Evolutionary conservation across 2,329 filamentous ascomycete genomes (phyloP).

Genomic region (Cryphonectria japonica): DNA sequence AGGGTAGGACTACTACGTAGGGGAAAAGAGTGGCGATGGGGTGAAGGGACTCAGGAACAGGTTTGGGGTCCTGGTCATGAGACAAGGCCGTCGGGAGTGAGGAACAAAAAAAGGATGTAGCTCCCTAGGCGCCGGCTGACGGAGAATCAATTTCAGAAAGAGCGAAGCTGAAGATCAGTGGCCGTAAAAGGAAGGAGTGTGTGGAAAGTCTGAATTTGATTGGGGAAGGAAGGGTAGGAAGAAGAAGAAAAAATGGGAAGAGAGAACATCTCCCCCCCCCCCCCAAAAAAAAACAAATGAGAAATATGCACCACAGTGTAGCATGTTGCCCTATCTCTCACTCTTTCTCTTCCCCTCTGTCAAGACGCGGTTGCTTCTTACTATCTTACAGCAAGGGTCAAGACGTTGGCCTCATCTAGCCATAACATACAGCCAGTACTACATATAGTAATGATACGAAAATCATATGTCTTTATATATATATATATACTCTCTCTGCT

Average conservation of each 20-base stretch:
- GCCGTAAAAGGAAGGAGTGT: conserved; percentile 2
- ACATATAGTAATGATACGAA: background rate
- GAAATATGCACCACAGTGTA: no score
- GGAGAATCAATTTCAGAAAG: background rate
- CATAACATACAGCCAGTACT: background rate
- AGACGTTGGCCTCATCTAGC: no score
- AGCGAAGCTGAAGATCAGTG: background rate
- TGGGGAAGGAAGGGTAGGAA: background rate
- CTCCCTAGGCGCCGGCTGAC: background rate
- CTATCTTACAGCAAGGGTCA: no score
- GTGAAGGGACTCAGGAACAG: conserved; percentile 1
- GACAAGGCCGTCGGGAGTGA: background rate
- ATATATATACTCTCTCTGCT: no score
- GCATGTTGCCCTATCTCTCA: no score
- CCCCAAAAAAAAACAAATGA: no score
- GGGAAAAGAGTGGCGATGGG: background rate
- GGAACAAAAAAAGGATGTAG: background rate
- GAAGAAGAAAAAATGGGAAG: no score
- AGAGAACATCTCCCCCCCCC: no score
- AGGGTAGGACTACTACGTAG: background rate
- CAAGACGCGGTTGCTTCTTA: no score
- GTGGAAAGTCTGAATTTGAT: background rate
- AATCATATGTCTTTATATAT: background rate
- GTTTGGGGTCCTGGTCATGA: conserved; percentile 4
- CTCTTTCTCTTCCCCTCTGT: no score